Base-by-base conservation (phyloP, 73 alveolate genomes). In the Effrenium voratum region DNA sequence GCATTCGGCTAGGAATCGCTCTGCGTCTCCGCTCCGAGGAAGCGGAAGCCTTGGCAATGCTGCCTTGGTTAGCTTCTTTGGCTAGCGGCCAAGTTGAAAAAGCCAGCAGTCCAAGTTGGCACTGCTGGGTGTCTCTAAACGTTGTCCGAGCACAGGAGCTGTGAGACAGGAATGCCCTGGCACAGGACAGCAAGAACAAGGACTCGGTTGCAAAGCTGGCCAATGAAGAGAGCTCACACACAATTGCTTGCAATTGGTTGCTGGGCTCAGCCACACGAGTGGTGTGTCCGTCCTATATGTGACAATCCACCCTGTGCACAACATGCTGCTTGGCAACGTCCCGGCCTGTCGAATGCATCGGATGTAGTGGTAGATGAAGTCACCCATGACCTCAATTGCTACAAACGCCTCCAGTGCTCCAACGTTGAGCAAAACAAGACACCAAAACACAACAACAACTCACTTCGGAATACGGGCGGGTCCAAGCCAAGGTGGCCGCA, bases 301-400 rank as follows among this genome's bases (percentile, higher is more conserved):
- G n/a, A n/a, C n/a, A n/a, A n/a, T n/a, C n/a, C n/a, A n/a, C n/a
- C n/a, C n/a, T n/a, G n/a, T n/a, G n/a, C n/a, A n/a, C n/a, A n/a
- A n/a, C n/a, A n/a, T n/a, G n/a, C n/a, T n/a, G n/a, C n/a, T n/a
- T n/a, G n/a, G n/a, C n/a, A n/a, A n/a, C n/a, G n/a, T 5, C 10
- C 36, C 40, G 30, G 59, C 86, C 86, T 76, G 94, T 44, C 76
- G 55, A 47, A 85, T 85, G 81, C 94, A 85, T 28, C 96, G 96
- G 50, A 88, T 88, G 96, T 88, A 88, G 73, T 88, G 96, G 66
- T 88, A 88, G 82, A 88, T 88, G 41, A 88, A 88, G 96, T 88
- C 96, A 30, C 96, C 96, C 96, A 88, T 88, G 72, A 88, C 73
- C 87, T 76, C 44, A 70, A 22, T 19, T 8, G n/a, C n/a, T n/a